Conservation (phyloP, 2,329 filamentous ascomycete species). For the Cladosporium sp. region DNA sequence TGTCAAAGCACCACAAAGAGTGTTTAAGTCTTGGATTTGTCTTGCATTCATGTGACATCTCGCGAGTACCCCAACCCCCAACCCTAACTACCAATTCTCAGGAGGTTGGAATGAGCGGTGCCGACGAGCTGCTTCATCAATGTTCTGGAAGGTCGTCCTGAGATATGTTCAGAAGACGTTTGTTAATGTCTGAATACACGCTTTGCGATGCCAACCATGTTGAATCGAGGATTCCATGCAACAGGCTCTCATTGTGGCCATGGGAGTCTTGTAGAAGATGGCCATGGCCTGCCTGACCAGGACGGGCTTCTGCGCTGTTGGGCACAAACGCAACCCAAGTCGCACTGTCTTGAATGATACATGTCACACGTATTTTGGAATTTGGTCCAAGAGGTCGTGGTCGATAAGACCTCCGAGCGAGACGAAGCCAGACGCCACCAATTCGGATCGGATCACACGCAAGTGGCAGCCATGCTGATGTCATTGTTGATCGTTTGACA, state of each 20-base stretch:
- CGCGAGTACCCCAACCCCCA: background rate
- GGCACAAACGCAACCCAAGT: background rate
- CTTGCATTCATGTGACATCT: background rate
- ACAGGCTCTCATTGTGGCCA: background rate
- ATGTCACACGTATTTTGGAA: background rate
- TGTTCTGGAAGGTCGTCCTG: background rate
- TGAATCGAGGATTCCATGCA: no score
- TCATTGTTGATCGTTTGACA: slow-evolving; percentile 7
- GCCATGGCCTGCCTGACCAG: background rate
- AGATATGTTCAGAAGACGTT: background rate
- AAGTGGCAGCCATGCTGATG: slow-evolving; percentile 2
- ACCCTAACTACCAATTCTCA: no score
- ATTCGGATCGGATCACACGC: slow-evolving; percentile 3
- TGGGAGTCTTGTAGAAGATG: background rate
- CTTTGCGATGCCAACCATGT: background rate
- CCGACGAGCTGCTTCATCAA: background rate
- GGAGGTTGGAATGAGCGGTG: no score
- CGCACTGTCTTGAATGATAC: background rate
- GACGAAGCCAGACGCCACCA: background rate
- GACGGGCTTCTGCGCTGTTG: background rate
- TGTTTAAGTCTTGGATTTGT: background rate
- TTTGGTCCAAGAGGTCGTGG: background rate
- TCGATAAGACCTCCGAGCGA: background rate
- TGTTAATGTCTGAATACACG: background rate
- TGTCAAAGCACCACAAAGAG: background rate